Percentiles rank a stretch among this genome's conserved stretches.
Evolutionary conservation across 441 rosid genomes (phyloP).

Genomic region (Populus hybrid): DNA sequence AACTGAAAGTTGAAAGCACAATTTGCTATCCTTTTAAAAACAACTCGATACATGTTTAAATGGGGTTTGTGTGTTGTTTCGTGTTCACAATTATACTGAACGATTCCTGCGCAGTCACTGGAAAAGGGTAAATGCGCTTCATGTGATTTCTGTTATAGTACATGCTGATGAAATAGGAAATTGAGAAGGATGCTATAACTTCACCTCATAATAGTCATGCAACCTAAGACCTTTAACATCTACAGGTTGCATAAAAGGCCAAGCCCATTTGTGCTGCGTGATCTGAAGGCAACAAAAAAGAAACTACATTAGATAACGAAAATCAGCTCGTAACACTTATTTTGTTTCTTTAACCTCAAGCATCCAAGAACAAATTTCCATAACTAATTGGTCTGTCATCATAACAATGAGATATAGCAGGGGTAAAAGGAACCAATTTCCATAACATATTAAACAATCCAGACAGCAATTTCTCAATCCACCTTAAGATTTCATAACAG

Average conservation of each 20-base stretch:
- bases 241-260: slow-evolving; percentile 93
- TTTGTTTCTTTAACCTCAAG: not conserved
- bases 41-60: not conserved
- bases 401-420: not conserved
- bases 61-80: too few species aligned
- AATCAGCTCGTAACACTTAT: not conserved
- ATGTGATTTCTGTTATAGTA: too few species aligned
- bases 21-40: not conserved
- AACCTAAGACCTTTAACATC: slow-evolving; percentile 87
- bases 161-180: not conserved
- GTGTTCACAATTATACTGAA: too few species aligned
- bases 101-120: too few species aligned
- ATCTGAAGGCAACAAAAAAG: slow-evolving; percentile 45
- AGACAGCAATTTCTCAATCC: too few species aligned
- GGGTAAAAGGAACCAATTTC: not conserved
- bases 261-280: slow-evolving; percentile 90
- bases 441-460: too few species aligned
- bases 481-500: too few species aligned
- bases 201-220: slow-evolving; percentile 77
- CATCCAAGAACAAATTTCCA: not conserved
- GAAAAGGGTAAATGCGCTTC: too few species aligned
- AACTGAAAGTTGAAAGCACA: not conserved
- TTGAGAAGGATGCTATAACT: not conserved
- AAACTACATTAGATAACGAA: not conserved
- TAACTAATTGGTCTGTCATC: not conserved